Evolutionary conservation across 306 rosid genomes (phyloP).

Genomic region (Prunus persica): Prunus_persica_NCBIv2 NC_034012.1:6119501-6120000

Average conservation of each 20-base stretch:
- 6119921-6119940: constrained; percentile 75
- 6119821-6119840: constrained; percentile 1
- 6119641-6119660: constrained; percentile 30
- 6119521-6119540: no score
- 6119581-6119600: no score
- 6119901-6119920: constrained; percentile 49
- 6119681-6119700: constrained; percentile 17
- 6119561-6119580: no score
- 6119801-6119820: constrained; percentile 7
- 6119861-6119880: constrained; percentile 26
- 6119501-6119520: no score
- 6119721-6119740: background rate
- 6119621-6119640: constrained; percentile 13
- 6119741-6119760: background rate
- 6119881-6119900: constrained; percentile 31
- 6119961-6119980: constrained; percentile 77
- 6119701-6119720: background rate
- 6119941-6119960: constrained; percentile 69
- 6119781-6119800: constrained; percentile 14
- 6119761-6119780: constrained; percentile 20
- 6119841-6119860: background rate
- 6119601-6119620: no score
- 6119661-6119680: background rate
- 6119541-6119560: no score
- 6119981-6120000: constrained; percentile 87